Conservation (phyloP, 192 early-diverging fungal genomes). For the Spinellus fusiger region DNA sequence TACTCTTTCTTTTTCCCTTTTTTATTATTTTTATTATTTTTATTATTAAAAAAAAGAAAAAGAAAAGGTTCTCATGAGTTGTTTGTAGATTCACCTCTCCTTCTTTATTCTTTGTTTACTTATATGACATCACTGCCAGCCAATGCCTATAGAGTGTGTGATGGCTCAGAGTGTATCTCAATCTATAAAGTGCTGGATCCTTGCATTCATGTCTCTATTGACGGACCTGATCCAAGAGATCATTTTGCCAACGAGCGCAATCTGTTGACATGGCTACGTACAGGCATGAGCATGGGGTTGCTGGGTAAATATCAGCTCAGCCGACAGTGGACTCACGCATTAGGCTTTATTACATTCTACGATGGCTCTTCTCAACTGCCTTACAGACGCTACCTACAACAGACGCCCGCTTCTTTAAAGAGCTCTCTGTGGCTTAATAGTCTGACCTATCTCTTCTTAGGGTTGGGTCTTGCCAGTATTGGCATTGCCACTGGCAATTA, state of each 20-base stretch:
- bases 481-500: constrained; percentile 7
- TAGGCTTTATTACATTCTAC: constrained; percentile 9
- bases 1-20: not conserved
- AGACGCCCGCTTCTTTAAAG: too few relatives aligned
- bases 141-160: constrained; percentile 17
- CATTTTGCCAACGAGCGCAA: constrained; percentile 31
- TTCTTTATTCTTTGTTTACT: not conserved
- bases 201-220: constrained; percentile 12
- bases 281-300: constrained; percentile 19
- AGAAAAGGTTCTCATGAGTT: too few relatives aligned
- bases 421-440: not conserved
- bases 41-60: not conserved
- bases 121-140: not conserved
- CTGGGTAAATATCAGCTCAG: constrained; percentile 13
- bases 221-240: constrained; percentile 23
- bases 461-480: constrained; percentile 12
- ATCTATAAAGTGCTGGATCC: constrained; percentile 20
- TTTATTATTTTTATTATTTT: constrained; percentile 1
- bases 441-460: constrained; percentile 18
- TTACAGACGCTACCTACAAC: too few relatives aligned
- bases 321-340: not conserved
- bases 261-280: constrained; percentile 24
- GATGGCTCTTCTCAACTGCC: constrained; percentile 12
- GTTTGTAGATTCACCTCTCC: too few relatives aligned
- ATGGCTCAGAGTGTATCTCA: constrained; percentile 17